Evolutionary conservation across 2,329 filamentous ascomycete genomes (phyloP), one percentile per base, ranked within the genome.

Genomic region (Penicillium sp.): DNA sequence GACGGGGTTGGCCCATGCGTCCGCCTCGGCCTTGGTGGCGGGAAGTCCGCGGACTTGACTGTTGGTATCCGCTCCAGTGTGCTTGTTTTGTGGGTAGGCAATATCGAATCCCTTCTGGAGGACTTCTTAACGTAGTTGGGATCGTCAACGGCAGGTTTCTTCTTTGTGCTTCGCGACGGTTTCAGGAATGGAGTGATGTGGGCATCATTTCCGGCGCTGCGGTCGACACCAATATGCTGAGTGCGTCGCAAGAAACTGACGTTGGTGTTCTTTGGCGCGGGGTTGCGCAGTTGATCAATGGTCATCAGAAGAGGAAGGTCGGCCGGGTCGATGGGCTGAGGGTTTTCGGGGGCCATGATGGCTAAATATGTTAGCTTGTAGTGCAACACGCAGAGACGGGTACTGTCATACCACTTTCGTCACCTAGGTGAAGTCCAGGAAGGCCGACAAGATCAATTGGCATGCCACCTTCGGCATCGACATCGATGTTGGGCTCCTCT

Each of bases 401-500:
- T 16, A 9, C 39, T 43, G 32, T 71, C 79, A 58, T 81, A 97
- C 92, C 91, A 77, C 89, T 89, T 79, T 97, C 93, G 72, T 97
- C 92, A 55, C 92, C 93, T 67, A 97, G 88, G 69, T 97, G 97
- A 54, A 97, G 87, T 29, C 92, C 92, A 6, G 93, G 93, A 78
- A 97, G 91, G 67, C 94, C 94, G 54, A 97, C 89, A 64, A 99
- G 78, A 72, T 97, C 93, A 70, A 99, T 86, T 56, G 92, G 92
- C 94, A 99, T 97, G 54, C 94, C 94, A 65, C 97, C 84, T 79
- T 99, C 94, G 8, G 92, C 94, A 83, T 99, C 94, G 29, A 92
- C 92, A 76, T 99, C 94, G 58, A 99, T 94, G 70, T 97, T 97
- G 46, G 96, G 81, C 49, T 93, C 90, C 78, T 97, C 94, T 69